These are phyloP conservation scores for Xylaria palmicola DNA, from an alignment of 495 filamentous ascomycete genomes.

Conservation along the genomic window DNA sequence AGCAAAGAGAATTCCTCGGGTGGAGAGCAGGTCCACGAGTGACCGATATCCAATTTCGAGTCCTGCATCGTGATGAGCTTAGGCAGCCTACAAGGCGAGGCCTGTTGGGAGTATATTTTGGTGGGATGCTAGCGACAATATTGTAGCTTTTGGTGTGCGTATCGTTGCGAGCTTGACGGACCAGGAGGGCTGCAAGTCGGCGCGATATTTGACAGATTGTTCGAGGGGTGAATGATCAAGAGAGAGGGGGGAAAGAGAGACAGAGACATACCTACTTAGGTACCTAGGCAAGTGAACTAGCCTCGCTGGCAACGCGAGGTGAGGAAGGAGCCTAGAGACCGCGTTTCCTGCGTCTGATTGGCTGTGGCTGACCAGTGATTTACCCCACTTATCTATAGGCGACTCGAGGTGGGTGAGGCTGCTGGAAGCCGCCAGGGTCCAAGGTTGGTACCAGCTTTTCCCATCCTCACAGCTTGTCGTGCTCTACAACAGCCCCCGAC, in stretches of 20 bases:
- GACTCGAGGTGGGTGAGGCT: slow-evolving; percentile 5
- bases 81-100: too few relatives aligned
- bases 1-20: not conserved
- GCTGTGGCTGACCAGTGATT: not conserved
- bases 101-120: too few relatives aligned
- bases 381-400: not conserved
- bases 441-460: not conserved
- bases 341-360: slow-evolving; percentile 2
- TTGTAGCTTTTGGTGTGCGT: too few relatives aligned
- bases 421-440: not conserved
- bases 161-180: not conserved
- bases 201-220: not conserved
- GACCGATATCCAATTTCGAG: not conserved
- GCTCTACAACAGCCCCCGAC: not conserved
- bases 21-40: not conserved
- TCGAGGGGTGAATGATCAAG: not conserved
- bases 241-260: not conserved
- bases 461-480: not conserved
- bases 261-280: too few relatives aligned
- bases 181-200: not conserved
- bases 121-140: too few relatives aligned
- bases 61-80: not conserved
- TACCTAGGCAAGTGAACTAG: too few relatives aligned
- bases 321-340: not conserved
- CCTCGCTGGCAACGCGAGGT: not conserved